Percentiles rank a stretch among this genome's conserved stretches.
phyloP scores from a whole-genome alignment of 176 grass and related monocot species.

The Poa annua region DNA sequence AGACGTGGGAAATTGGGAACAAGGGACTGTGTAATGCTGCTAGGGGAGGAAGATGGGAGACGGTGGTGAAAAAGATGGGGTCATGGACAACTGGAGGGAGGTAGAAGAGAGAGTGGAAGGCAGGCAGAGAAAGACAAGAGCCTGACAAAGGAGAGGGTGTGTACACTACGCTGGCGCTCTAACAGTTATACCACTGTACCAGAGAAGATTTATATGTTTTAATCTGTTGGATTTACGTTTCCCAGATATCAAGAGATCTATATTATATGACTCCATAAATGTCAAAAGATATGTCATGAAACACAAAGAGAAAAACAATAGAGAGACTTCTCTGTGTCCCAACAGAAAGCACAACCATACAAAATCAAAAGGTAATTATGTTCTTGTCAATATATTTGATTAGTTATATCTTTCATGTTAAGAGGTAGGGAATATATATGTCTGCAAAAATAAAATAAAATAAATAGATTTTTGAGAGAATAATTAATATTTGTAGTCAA shows the following conservation, averaged over 20 bases:
- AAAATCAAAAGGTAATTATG: not conserved
- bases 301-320: not conserved
- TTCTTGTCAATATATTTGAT: not conserved
- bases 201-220: not conserved
- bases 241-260: not conserved
- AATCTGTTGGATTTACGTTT: not conserved
- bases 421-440: not conserved
- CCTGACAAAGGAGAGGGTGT: conserved; percentile 42
- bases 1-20: conserved; percentile 51
- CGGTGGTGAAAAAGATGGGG: conserved; percentile 79
- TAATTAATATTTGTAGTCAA: no score
- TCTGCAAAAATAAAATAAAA: no score
- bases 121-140: conserved; percentile 47
- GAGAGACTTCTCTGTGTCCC: not conserved
- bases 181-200: conserved; percentile 28
- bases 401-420: no score
- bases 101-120: conserved; percentile 47
- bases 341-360: conserved; percentile 7
- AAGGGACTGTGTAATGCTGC: conserved; percentile 35
- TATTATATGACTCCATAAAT: not conserved
- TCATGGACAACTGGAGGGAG: conserved; percentile 78
- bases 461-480: no score
- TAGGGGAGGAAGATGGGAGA: conserved; percentile 66
- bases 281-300: not conserved
- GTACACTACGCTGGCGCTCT: conserved; percentile 1